A percentile compares a stretch with the other conserved stretches of the same genome.
phyloP scores from a whole-genome alignment of 78 protist genomes.

The Dictyostelium capitatum region DNA sequence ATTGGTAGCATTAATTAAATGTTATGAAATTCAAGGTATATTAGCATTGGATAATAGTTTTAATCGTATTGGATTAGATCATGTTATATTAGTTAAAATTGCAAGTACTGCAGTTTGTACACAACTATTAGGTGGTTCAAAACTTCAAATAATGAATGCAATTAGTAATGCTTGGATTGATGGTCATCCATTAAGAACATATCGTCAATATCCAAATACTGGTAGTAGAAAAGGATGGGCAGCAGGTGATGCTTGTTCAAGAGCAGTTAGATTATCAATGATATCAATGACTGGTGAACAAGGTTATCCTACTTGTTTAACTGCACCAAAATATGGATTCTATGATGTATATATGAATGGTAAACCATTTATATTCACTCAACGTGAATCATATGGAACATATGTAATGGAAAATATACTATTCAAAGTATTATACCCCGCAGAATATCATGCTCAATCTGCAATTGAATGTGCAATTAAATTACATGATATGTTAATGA shows the following conservation, averaged over 20 bases:
- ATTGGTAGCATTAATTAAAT: conserved; percentile 48
- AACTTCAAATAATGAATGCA: conserved; percentile 67
- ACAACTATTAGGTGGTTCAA: conserved; percentile 74
- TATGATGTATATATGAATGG: conserved; percentile 74
- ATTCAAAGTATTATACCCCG: conserved; percentile 85
- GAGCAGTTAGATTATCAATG: conserved; percentile 77
- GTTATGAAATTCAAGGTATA: conserved; percentile 85
- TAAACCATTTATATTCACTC: conserved; percentile 47
- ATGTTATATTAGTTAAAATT: conserved; percentile 85
- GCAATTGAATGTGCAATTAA: conserved; percentile 81
- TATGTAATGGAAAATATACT: conserved; percentile 85
- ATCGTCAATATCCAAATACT: conserved; percentile 85
- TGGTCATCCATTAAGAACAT: conserved; percentile 80
- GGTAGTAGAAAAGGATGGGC: conserved; percentile 89
- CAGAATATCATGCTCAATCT: conserved; percentile 88
- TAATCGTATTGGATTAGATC: conserved; percentile 85
- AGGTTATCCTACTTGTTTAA: conserved; percentile 84
- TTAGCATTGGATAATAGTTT: conserved; percentile 81
- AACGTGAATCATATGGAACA: background rate
- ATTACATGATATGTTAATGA: conserved; percentile 23
- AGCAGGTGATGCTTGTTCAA: conserved; percentile 81
- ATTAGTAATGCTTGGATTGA: conserved; percentile 82
- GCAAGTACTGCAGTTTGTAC: conserved; percentile 75
- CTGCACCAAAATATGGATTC: conserved; percentile 79
- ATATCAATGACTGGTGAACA: conserved; percentile 75